Base-by-base conservation (phyloP, 192 early-diverging fungal genomes). In the Gigaspora rosea region DNA sequence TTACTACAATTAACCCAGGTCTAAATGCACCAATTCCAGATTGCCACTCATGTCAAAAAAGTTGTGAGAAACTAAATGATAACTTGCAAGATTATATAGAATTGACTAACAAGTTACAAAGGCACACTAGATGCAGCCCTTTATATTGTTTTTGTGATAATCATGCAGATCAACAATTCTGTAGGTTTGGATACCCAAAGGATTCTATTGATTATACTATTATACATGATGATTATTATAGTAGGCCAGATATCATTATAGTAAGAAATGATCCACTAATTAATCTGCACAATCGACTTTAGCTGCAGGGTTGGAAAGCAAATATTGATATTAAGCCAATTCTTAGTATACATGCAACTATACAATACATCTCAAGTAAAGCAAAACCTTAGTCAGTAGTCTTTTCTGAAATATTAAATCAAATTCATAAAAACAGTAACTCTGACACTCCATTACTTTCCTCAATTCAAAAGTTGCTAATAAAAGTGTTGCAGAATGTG, bases 121-220 rank as follows among this genome's bases (percentile, higher is more conserved):
- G 11, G 0, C 12, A 56, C 13, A 56, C 11, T 0, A 0, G 13
- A 13, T 56, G n/a, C 1, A 56, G n/a, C 1, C 2, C 54, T 12
- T 56, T 15, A 0, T 56, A 56, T 15, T 36, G 22, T 32, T 8
- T 36, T 65, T 13, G 27, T 4, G 27, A n/a, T n/a, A n/a, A n/a
- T n/a, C 13, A 32, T 1, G 8, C 63, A 36, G 36, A 15, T 32
- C 63, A 65, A 65, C 63, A 65, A 41, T 10, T 0, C 2, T 65
- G 63, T 32, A 65, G 63, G 13, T 65, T 66, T 11, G 35, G 46
- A 36, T 66, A 66, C 35, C 64, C 64, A 16, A 66, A 66, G 18
- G 32, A 66, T 4, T 16, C 2, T 13, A 16, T 18, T 0, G 32
- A 66, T 35, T 3, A 66, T n/a, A 66, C 32, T 8, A 33, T 66